These are phyloP conservation scores for Withania somnifera DNA, from an alignment of 305 asterid species.

Conservation along the genomic window DNA sequence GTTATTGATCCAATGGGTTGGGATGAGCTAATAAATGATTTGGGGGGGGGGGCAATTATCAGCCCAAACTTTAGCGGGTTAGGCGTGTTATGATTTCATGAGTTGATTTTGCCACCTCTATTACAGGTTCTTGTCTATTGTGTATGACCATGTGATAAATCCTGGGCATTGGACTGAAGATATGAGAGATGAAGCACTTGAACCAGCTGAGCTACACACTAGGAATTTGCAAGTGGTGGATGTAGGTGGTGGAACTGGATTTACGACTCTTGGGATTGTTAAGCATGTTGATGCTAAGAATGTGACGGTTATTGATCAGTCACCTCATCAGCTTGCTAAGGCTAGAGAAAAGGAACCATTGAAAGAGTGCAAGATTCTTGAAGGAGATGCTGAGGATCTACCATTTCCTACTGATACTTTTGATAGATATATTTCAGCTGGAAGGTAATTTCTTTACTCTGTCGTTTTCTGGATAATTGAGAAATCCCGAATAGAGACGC, in stretches of 20 bases:
- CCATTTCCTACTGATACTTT: constrained; percentile 32
- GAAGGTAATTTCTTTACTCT: constrained; percentile 13
- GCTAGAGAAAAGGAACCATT: constrained; percentile 29
- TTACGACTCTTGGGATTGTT: constrained; percentile 32
- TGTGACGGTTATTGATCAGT: constrained; percentile 29
- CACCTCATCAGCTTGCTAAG: constrained; percentile 26
- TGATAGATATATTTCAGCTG: constrained; percentile 32
- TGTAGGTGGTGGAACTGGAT: constrained; percentile 37
- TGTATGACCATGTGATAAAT: constrained; percentile 28
- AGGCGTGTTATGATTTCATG: too few species aligned
- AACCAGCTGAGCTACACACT: constrained; percentile 25
- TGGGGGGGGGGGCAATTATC: too few species aligned
- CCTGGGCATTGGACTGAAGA: constrained; percentile 39
- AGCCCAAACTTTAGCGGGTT: too few species aligned
- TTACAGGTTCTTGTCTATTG: constrained; percentile 25
- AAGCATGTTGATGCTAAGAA: constrained; percentile 32
- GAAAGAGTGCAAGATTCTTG: constrained; percentile 26
- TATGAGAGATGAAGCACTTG: constrained; percentile 35
- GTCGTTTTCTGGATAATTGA: background rate
- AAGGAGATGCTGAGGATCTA: constrained; percentile 34
- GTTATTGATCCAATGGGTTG: background rate
- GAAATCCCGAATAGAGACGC: background rate
- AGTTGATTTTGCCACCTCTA: background rate
- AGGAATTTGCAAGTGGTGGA: constrained; percentile 27
- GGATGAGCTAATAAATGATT: too few species aligned